These are phyloP conservation scores for Laburnicola sp. DNA, from an alignment of 2,329 filamentous ascomycete genomes.

Conservation along the genomic window DNA sequence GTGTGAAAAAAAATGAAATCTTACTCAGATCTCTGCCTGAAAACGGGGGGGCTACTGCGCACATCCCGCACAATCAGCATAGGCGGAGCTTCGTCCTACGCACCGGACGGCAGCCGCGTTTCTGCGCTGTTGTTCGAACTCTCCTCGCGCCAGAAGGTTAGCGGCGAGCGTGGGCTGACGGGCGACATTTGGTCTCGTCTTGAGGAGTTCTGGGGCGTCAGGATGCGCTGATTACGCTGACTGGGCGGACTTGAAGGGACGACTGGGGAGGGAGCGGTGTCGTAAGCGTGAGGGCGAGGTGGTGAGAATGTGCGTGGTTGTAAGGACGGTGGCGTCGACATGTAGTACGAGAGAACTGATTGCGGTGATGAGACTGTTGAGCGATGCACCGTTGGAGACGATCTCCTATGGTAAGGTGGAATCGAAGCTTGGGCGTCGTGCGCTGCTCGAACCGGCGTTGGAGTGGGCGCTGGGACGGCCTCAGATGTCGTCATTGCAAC, in stretches of 20 bases:
- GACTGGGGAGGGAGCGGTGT: neutral
- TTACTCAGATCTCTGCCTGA: constrained; percentile 1
- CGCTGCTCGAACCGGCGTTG: constrained; percentile 1
- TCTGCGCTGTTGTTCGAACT: constrained; percentile 6
- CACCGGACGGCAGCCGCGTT: neutral
- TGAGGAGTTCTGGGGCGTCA: constrained; percentile 21
- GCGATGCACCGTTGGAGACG: constrained; percentile 8
- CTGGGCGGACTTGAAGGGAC: constrained; percentile 15
- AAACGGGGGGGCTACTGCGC: constrained; percentile 17
- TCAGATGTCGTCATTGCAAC: constrained; percentile 9
- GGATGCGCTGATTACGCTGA: constrained; percentile 21
- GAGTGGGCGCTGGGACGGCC: constrained; percentile 10
- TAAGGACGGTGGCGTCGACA: constrained; percentile 1
- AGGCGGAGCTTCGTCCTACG: constrained; percentile 1
- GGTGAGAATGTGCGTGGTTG: constrained; percentile 1
- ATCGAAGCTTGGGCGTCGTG: constrained; percentile 7
- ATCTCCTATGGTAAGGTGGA: constrained; percentile 12
- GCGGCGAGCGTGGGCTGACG: constrained; percentile 11
- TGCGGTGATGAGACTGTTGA: constrained; percentile 11
- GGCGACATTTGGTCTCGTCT: constrained; percentile 17
- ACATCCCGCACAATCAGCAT: constrained; percentile 13
- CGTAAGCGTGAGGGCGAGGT: constrained; percentile 3
- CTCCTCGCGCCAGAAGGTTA: constrained; percentile 21
- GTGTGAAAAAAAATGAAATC: neutral
- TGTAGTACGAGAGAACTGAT: constrained; percentile 7